Base-by-base conservation (phyloP, 495 filamentous ascomycete species). In the Sabuloglossum arenarium region DNA sequence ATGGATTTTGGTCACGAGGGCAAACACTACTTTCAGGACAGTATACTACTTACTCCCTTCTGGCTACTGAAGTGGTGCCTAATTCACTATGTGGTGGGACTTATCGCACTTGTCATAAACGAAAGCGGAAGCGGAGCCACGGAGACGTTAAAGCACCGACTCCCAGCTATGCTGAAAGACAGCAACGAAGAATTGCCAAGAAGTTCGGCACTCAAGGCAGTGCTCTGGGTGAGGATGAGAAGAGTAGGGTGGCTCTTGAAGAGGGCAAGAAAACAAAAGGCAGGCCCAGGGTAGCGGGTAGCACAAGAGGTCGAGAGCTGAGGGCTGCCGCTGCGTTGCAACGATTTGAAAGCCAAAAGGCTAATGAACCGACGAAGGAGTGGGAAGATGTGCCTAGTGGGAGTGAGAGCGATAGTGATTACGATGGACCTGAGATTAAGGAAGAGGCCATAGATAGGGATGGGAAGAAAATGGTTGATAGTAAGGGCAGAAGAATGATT, bases 1-100 rank as follows among this genome's bases (percentile, higher is more conserved):
- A 90, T 56, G 85, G 85, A 0, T 65, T 90, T 31, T 90, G 85
- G 85, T 81, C 83, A 1, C 63, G 75, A 21, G 85, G 85, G 0
- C 71, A 75, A 50, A 62, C 73, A 0, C 59, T 90, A 5, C 60
- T 72, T 51, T 79, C 74, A 3, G 82, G 79, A 6, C 65, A 71
- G 53, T 83, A 76, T 55, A 72, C 75, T 25, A 66, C 66, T 24
- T 72, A 78, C 45, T 68, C 64, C 5, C 70, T 78, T 11, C 68
- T 67, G 4, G 71, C 71, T 0, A 70, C 71, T 30, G 73, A 76
- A 34, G 64, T 71, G 4, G 62, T 85, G 10, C 80, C 81, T 0
- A 73, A 79, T 55, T 73, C 81, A 63, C 66, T 85, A 21, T 88
- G 83, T 61, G 83, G 83, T 29, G 83, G 83, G 5, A 83, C 77